Evolutionary conservation across 2,329 filamentous ascomycete genomes (phyloP), one percentile per base, ranked within the genome.

Genomic region (Nannizziopsis barbatae): DNA sequence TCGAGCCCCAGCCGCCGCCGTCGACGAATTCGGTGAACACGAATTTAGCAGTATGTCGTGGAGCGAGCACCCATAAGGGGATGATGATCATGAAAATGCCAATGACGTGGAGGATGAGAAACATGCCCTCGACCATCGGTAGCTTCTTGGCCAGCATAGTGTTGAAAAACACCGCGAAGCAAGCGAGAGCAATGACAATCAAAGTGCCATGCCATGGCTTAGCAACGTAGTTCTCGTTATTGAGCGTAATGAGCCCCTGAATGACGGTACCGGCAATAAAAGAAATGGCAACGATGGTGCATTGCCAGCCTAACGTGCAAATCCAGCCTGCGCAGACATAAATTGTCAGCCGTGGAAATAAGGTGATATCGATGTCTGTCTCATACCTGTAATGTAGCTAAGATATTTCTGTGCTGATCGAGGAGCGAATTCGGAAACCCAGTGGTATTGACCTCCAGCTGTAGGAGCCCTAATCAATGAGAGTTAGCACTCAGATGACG

Each of bases 391-490:
- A 9, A 63, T 43, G 50, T 64, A 74, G 45, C 70, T 72, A 0
- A 74, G 59, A 30, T 66, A 63, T 32, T 66, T 70, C 47, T 71
- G 68, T 20, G 52, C 62, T 5, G 55, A 56, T 10, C 52, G 58
- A 12, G 70, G 69, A n/a, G 70, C 67, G 52, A 74, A 71, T 36
- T 70, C 64, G 11, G 63, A 65, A 2, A 69, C 65, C 65, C 65
- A 70, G 48, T 69, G 65, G 44, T 67, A 65, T 42, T 66, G 65
- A 12, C 63, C 65, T 33, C 65, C 65, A 5, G 67, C 60, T 36
- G 64, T 69, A 11, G 68, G 68, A 8, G 66, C 65, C 64, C 63
- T 27, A 27, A 27, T n/a, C 22, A 27, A 27, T 27, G 22, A 4
- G 7, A 66, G 36, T 37, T 33, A 0, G 11, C 9, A 20, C 5